These are phyloP conservation scores for Leonotis leonurus DNA, from an alignment of 257 asterid genomes.

Conservation along the genomic window DNA sequence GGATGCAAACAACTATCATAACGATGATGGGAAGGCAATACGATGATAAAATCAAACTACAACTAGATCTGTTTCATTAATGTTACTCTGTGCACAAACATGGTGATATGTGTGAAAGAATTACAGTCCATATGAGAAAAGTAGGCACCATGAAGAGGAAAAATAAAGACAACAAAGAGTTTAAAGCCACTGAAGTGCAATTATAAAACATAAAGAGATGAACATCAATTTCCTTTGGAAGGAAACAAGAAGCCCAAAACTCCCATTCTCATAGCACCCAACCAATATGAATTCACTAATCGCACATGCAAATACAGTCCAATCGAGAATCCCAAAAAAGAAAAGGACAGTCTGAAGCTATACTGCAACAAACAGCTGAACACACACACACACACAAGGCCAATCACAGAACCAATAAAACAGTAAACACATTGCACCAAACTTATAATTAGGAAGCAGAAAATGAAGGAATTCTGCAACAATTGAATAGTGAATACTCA, in stretches of 20 bases:
- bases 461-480: not conserved
- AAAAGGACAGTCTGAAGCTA: not conserved
- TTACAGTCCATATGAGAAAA: not conserved
- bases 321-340: not conserved
- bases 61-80: not conserved
- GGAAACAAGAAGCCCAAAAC: not conserved
- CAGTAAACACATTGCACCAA: not conserved
- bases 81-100: not conserved
- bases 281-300: not conserved
- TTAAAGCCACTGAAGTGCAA: not conserved
- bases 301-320: not conserved
- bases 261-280: not conserved
- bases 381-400: not conserved
- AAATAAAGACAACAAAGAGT: not conserved
- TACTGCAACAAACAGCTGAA: not conserved
- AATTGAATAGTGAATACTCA: slow-evolving; percentile 22
- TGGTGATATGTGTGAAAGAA: not conserved
- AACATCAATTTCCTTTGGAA: not conserved
- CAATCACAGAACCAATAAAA: not conserved
- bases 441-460: not conserved
- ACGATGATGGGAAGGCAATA: not conserved
- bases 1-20: not conserved
- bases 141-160: not conserved
- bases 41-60: not conserved
- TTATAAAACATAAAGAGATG: not conserved